Conservation (phyloP, 148 eudicot species). For the Hydrangea macrophylla region DNA sequence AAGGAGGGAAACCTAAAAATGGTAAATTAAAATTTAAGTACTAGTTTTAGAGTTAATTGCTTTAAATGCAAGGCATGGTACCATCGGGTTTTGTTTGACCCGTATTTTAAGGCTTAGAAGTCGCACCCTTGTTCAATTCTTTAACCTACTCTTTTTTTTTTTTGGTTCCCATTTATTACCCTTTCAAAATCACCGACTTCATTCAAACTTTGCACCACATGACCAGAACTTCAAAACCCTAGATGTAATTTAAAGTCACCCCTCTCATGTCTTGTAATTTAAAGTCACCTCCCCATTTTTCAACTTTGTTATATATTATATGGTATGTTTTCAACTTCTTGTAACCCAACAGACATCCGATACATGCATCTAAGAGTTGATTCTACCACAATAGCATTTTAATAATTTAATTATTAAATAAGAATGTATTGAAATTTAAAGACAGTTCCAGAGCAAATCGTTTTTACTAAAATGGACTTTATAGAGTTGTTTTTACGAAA, state of each 20-base stretch:
- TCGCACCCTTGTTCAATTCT: slow-evolving; percentile 27
- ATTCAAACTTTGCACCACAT: not conserved
- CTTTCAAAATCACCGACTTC: not conserved
- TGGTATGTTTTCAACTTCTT: not conserved
- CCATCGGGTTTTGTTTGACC: slow-evolving; percentile 40
- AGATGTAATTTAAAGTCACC: too few species aligned
- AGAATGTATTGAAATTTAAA: too few species aligned
- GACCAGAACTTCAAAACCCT: not conserved
- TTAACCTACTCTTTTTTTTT: not conserved
- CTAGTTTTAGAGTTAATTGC: slow-evolving; percentile 6
- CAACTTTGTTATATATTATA: too few species aligned
- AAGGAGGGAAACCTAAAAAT: slow-evolving; percentile 22
- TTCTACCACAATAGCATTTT: too few species aligned
- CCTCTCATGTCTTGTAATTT: not conserved
- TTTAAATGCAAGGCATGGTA: slow-evolving; percentile 25
- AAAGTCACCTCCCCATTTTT: too few species aligned
- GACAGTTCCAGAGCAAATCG: too few species aligned
- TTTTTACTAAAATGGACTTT: too few species aligned
- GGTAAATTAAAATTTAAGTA: not conserved
- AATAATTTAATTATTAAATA: too few species aligned
- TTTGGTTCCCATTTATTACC: not conserved
- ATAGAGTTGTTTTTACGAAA: too few species aligned
- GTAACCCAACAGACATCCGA: not conserved
- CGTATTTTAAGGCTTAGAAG: slow-evolving; percentile 39
- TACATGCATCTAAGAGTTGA: not conserved